Base-by-base conservation (phyloP, 495 filamentous ascomycete genomes). In the Durotheca rogersii region DNA sequence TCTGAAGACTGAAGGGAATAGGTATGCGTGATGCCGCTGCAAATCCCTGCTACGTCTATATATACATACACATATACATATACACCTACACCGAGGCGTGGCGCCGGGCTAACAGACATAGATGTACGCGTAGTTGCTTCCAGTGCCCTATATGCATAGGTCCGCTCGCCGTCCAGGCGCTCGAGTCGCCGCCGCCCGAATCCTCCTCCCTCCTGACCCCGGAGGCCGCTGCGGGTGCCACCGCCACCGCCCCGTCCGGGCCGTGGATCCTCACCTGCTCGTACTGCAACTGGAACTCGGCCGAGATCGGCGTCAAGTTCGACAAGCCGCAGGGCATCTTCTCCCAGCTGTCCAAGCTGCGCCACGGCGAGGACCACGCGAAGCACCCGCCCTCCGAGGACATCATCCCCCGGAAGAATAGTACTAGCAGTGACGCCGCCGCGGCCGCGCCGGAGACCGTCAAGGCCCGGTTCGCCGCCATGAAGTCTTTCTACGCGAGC, bases 101-200 rank as follows among this genome's bases (percentile, higher is more conserved):
- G 36, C 10, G 7, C 23, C 32, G 40, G 46, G 31, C 16, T 27
- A 19, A 30, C 2, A 27, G 14, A 19, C n/a, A 15, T 53, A 97
- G 93, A 64, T 98, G 93, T 62, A 88, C 89, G 12, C 80, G 93
- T 51, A 95, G 89, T 61, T 98, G 93, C 68, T 96, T 91, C 74
- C 87, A 91, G 63, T 98, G 93, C 58, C 94, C 93, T 1, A 71
- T 86, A 47, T 98, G 93, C 66, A 84, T 85, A n/a, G 81, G 89
- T 1, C 86, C 88, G 15, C 76, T 96, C 7, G 73, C 82, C 15
- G 84, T 94, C 32, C 86, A 77, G 43, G 79, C 81, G 15, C 67
- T 88, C 49, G 84, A 86, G 51, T 57, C 67, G n/a, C 62, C 67
- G 3, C 61, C 67, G 3, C 67, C 74, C 23, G 76, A 79, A 39